Conservation (phyloP, 768 basidiomycete species). For the Macrolepiota fuliginosa region DNA sequence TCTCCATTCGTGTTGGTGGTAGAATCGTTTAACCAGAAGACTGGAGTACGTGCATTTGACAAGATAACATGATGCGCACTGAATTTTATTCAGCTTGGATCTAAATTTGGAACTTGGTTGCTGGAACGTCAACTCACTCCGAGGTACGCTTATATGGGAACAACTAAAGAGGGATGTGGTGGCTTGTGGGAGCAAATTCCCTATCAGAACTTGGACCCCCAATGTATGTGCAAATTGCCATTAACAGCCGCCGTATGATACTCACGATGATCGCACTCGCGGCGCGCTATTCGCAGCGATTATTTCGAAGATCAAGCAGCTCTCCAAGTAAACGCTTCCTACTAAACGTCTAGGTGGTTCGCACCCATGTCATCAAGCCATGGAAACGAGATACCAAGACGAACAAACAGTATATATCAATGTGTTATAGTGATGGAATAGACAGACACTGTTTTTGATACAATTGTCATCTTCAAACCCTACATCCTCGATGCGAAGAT, state of each 20-base stretch:
- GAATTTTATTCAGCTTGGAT: conserved; percentile 52
- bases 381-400: neutral
- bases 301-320: conserved; percentile 45
- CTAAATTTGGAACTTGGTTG: conserved; percentile 84
- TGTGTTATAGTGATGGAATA: neutral
- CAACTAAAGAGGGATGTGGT: conserved; percentile 63
- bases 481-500: conserved; percentile 3
- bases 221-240: conserved; percentile 46
- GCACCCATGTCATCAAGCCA: neutral
- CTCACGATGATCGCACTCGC: conserved; percentile 16
- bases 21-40: conserved; percentile 87
- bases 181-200: conserved; percentile 86
- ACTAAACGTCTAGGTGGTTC: no score
- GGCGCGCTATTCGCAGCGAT: conserved; percentile 37
- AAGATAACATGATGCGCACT: neutral
- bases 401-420: neutral
- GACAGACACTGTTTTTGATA: neutral
- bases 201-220: conserved; percentile 75
- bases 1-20: conserved; percentile 81
- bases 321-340: conserved; percentile 31
- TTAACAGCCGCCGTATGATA: conserved; percentile 1
- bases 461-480: neutral
- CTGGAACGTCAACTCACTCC: conserved; percentile 80
- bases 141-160: conserved; percentile 79
- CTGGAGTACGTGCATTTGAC: conserved; percentile 47